These are phyloP conservation scores for Fusarium piperis DNA, from an alignment of 2,329 filamentous ascomycete species.

Conservation along the genomic window DNA sequence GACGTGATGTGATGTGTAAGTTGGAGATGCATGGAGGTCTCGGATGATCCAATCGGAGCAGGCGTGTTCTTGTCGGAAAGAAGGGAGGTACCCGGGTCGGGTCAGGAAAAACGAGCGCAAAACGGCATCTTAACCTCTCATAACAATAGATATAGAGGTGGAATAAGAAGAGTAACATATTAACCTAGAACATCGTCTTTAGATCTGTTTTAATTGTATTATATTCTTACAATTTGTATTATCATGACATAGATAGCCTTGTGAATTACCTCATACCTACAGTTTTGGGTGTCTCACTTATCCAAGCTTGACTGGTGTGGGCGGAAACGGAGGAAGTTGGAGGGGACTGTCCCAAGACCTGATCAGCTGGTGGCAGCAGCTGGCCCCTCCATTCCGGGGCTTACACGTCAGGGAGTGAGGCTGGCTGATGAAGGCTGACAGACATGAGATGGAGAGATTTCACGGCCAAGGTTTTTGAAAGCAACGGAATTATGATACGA, in stretches of 20 bases:
- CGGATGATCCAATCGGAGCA: background rate
- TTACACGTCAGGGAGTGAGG: background rate
- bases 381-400: background rate
- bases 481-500: background rate
- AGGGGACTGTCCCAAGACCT: background rate
- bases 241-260: background rate
- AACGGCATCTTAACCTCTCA: background rate
- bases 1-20: background rate
- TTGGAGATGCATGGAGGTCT: background rate
- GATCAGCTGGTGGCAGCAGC: background rate
- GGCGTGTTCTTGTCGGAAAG: background rate
- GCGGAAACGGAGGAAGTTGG: background rate
- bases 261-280: background rate
- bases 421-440: background rate
- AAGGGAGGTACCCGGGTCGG: background rate
- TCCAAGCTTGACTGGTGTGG: background rate
- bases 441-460: background rate
- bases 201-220: background rate
- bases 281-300: no score
- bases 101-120: background rate
- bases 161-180: background rate
- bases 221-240: background rate
- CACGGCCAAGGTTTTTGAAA: background rate
- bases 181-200: background rate
- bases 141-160: background rate